A percentile compares a stretch with the other conserved stretches of the same genome.
phyloP scores from a whole-genome alignment of 352 stramenopile genomes.

The Globisporangium heterothallicum region DNA sequence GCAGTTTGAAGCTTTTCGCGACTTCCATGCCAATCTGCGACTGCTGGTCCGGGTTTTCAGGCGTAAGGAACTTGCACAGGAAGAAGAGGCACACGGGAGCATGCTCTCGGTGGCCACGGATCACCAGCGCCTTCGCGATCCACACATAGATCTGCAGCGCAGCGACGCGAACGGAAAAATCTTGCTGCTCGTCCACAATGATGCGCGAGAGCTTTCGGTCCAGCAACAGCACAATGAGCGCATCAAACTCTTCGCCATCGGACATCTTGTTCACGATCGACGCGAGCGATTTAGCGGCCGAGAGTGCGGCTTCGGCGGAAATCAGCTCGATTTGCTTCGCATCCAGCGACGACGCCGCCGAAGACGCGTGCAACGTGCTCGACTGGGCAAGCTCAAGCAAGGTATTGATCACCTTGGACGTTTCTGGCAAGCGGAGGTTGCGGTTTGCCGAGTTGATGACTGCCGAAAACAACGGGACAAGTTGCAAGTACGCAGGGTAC shows the following conservation, averaged over 20 bases:
- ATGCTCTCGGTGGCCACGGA: constrained; percentile 66
- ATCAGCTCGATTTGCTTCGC: constrained; percentile 31
- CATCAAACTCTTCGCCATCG: constrained; percentile 73
- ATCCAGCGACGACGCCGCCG: constrained; percentile 11
- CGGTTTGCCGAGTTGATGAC: constrained; percentile 76
- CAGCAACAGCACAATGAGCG: constrained; percentile 64
- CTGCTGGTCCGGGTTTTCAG: constrained; percentile 19
- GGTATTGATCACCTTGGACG: constrained; percentile 64
- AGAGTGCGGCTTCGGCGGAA: constrained; percentile 47
- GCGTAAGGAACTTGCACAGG: constrained; percentile 61
- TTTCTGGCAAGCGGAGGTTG: constrained; percentile 48
- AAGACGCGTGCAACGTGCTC: constrained; percentile 5
- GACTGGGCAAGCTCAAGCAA: constrained; percentile 74
- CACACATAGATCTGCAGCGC: constrained; percentile 82
- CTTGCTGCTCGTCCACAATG: constrained; percentile 36
- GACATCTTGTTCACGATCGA: constrained; percentile 88
- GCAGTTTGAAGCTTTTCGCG: constrained; percentile 72
- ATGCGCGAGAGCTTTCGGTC: constrained; percentile 56
- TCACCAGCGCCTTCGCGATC: constrained; percentile 78
- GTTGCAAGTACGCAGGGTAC: constrained; percentile 41
- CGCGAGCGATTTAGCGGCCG: constrained; percentile 65
- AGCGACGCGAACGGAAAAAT: constrained; percentile 38
- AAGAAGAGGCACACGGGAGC: constrained; percentile 66
- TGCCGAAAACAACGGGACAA: constrained; percentile 70
- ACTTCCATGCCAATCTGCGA: constrained; percentile 61